A percentile compares a stretch with the other conserved stretches of the same genome.
Evolutionary conservation across 2,329 filamentous ascomycete species (phyloP).

Genomic region (Fusarium sp.): DNA sequence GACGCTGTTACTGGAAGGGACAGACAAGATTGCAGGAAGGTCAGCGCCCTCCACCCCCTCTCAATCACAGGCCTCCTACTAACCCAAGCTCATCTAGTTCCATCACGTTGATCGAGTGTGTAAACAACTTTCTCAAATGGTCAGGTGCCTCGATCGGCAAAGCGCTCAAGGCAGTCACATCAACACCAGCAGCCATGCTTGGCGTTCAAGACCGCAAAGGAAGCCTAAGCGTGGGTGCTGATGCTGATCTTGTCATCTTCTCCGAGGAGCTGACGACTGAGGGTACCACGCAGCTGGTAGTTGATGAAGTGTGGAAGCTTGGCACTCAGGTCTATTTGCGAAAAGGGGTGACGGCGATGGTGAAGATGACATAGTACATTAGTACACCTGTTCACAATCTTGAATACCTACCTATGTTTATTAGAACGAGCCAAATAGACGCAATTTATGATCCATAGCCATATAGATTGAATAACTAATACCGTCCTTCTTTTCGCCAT

Average conservation of each 20-base stretch:
- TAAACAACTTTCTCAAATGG: slow-evolving; percentile 84
- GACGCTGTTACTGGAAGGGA: slow-evolving; percentile 80
- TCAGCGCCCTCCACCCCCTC: slow-evolving; percentile 50
- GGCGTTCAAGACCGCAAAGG: slow-evolving; percentile 77
- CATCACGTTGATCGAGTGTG: slow-evolving; percentile 81
- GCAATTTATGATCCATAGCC: neutral
- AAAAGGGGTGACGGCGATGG: neutral
- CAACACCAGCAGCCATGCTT: slow-evolving; percentile 82
- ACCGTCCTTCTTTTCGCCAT: neutral
- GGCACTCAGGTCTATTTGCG: slow-evolving; percentile 51
- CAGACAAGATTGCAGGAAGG: slow-evolving; percentile 82
- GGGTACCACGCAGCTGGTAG: slow-evolving; percentile 58
- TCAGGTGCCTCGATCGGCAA: slow-evolving; percentile 75
- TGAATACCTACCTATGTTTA: neutral
- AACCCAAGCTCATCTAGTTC: slow-evolving; percentile 57
- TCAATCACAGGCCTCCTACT: neutral
- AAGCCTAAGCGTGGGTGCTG: slow-evolving; percentile 68
- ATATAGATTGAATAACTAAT: neutral
- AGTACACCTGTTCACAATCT: neutral
- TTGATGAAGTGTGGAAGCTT: slow-evolving; percentile 88
- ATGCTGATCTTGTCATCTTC: slow-evolving; percentile 77
- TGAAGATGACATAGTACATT: neutral
- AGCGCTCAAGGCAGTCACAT: slow-evolving; percentile 78
- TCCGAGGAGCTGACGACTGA: slow-evolving; percentile 62
- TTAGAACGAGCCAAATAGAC: neutral